Percentiles rank a stretch among this genome's conserved stretches.
These are phyloP conservation scores for Skeletonema costatum DNA, from an alignment of 108 stramenopile species.

Conservation along the genomic window DNA sequence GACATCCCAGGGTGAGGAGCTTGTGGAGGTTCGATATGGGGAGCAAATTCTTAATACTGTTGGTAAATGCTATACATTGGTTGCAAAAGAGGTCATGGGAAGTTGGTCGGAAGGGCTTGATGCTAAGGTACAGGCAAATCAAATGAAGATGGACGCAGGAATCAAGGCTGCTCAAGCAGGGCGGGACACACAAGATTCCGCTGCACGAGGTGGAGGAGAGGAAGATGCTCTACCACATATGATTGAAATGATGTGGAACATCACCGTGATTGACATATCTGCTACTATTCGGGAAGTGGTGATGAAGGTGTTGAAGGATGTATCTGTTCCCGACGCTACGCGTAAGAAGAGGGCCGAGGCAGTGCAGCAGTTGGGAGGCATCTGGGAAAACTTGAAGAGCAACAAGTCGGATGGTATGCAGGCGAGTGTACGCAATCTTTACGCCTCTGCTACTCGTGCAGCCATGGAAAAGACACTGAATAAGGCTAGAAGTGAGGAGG, in stretches of 20 bases:
- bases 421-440: constrained; percentile 21
- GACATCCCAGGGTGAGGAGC: constrained; percentile 33
- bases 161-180: constrained; percentile 17
- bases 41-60: constrained; percentile 39
- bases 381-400: constrained; percentile 30
- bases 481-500: constrained; percentile 19
- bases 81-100: constrained; percentile 29
- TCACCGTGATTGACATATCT: constrained; percentile 42
- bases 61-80: constrained; percentile 29
- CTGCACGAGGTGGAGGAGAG: background rate
- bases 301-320: constrained; percentile 43
- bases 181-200: background rate
- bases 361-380: constrained; percentile 18
- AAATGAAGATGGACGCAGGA: constrained; percentile 15
- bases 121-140: constrained; percentile 29
- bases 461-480: constrained; percentile 33
- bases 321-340: constrained; percentile 9
- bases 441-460: constrained; percentile 19
- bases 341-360: constrained; percentile 30
- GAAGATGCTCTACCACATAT: constrained; percentile 30
- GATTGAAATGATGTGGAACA: constrained; percentile 45
- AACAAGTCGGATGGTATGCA: constrained; percentile 5
- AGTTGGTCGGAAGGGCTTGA: constrained; percentile 31
- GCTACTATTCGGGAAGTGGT: constrained; percentile 37
- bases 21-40: constrained; percentile 44